Percentiles rank a stretch among this genome's conserved stretches.
These are phyloP conservation scores for Colletotrichum magnum DNA, from an alignment of 2,329 filamentous ascomycete genomes.

Conservation along the genomic window DNA sequence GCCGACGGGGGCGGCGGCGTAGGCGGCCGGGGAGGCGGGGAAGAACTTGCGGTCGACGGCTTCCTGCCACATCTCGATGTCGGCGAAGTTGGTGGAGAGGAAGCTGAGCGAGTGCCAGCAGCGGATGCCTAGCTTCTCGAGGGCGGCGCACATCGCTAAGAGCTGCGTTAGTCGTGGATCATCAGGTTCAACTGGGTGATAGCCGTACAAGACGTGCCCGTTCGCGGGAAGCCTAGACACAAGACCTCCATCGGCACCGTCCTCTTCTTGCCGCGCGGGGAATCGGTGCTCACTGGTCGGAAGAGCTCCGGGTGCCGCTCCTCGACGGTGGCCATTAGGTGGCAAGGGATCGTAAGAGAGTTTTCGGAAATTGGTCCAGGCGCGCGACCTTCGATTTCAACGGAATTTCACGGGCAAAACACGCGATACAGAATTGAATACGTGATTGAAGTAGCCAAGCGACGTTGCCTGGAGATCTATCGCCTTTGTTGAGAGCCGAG, in stretches of 20 bases:
- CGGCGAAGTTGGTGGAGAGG: constrained; percentile 42
- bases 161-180: not conserved
- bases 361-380: too few species aligned
- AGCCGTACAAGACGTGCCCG: constrained; percentile 42
- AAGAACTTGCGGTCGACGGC: constrained; percentile 43
- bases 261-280: constrained; percentile 39
- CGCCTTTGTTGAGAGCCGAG: too few species aligned
- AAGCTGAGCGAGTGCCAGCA: constrained; percentile 42
- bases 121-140: constrained; percentile 40
- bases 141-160: constrained; percentile 41
- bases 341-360: too few species aligned
- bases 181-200: too few species aligned
- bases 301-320: constrained; percentile 44
- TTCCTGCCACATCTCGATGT: constrained; percentile 44
- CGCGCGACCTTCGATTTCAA: too few species aligned
- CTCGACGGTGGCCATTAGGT: constrained; percentile 39
- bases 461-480: too few species aligned
- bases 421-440: too few species aligned
- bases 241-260: constrained; percentile 43
- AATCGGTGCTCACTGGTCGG: constrained; percentile 40
- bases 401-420: too few species aligned
- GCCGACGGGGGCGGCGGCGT: constrained; percentile 22
- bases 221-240: constrained; percentile 43
- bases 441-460: too few species aligned
- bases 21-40: constrained; percentile 5